A percentile compares a stretch with the other conserved stretches of the same genome.
Conservation (phyloP, 139 green algal species). For the Raphidocelis subcapitata region DNA sequence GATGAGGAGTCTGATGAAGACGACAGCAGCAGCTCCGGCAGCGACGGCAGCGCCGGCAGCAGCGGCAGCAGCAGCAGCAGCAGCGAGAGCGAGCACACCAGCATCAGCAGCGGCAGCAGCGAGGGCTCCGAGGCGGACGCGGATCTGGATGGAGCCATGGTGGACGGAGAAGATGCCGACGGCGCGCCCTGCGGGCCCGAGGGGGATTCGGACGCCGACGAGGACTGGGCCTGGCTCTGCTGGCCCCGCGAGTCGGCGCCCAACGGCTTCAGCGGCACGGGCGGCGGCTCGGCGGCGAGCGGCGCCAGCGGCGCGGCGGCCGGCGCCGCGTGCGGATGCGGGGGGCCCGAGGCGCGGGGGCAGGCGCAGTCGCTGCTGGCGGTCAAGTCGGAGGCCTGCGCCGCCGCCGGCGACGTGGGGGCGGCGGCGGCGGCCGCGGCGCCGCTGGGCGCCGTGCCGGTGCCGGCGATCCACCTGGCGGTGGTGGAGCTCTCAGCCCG, state of each 20-base stretch:
- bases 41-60: not conserved
- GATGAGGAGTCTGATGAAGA: not conserved
- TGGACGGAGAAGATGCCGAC: not conserved
- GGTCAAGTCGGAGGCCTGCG: no score
- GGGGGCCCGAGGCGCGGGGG: not conserved
- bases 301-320: not conserved
- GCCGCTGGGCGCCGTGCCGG: slow-evolving; percentile 13
- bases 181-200: no score
- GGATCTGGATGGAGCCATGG: not conserved
- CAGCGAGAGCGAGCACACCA: not conserved
- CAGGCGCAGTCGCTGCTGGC: no score
- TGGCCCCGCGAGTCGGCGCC: not conserved
- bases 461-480: not conserved
- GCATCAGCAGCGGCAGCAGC: slow-evolving; percentile 7
- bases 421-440: slow-evolving; percentile 15
- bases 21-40: not conserved
- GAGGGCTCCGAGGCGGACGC: not conserved
- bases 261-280: no score
- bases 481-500: not conserved
- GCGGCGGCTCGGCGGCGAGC: not conserved
- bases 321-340: not conserved
- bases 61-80: not conserved
- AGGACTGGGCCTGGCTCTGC: not conserved
- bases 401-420: no score
- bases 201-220: no score